phyloP scores from a whole-genome alignment of 306 rosid genomes.

The Pachyrhizus erosus region DNA sequence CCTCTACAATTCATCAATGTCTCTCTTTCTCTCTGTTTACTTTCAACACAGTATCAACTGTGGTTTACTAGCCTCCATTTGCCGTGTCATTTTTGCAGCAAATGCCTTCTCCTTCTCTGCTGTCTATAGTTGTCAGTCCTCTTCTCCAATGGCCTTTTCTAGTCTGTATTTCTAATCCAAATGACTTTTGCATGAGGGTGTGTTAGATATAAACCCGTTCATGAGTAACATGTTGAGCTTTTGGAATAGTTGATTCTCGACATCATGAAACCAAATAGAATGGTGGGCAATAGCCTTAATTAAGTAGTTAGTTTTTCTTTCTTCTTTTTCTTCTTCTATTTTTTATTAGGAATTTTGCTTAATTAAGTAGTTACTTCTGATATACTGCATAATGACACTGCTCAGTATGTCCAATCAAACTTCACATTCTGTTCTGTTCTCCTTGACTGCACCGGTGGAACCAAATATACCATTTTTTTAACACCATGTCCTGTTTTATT shows the following conservation, averaged over 20 bases:
- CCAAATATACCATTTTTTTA: not conserved
- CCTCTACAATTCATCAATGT: no score
- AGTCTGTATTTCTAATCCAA: not conserved
- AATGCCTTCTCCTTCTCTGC: not conserved
- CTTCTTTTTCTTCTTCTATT: no score
- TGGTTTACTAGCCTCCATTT: not conserved
- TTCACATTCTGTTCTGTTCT: not conserved
- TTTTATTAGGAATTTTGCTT: no score
- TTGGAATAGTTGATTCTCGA: not conserved
- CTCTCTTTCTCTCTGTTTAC: not conserved
- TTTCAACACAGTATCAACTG: not conserved
- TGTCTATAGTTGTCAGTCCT: not conserved
- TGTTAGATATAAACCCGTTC: not conserved
- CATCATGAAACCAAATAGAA: not conserved
- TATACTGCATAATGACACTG: slow-evolving; percentile 9
- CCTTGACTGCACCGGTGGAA: not conserved
- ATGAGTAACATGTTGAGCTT: not conserved
- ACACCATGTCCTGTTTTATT: not conserved
- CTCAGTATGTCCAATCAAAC: slow-evolving; percentile 1
- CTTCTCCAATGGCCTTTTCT: not conserved
- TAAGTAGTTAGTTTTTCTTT: slow-evolving; percentile 26
- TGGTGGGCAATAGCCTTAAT: slow-evolving; percentile 5
- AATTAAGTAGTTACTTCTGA: slow-evolving; percentile 12
- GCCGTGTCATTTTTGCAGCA: not conserved
- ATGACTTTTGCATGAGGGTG: not conserved